These are phyloP conservation scores for Arthrinium puccinioides DNA, from an alignment of 2,329 filamentous ascomycete genomes.

Conservation along the genomic window DNA sequence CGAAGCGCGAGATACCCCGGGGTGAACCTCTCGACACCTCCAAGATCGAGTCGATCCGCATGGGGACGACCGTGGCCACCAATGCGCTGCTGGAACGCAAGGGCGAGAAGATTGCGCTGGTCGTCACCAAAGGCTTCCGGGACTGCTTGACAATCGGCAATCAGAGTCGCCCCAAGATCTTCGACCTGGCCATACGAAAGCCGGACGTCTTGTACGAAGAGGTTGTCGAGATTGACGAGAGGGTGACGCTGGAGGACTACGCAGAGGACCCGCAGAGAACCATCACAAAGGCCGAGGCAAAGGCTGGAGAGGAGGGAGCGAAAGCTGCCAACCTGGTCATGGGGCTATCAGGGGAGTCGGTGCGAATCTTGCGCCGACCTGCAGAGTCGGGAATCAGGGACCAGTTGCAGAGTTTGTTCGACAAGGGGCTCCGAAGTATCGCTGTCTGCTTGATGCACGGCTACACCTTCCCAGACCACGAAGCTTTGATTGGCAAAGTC, in stretches of 20 bases:
- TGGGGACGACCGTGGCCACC: constrained; percentile 93
- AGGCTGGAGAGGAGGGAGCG: constrained; percentile 39
- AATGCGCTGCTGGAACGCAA: constrained; percentile 88
- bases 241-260: constrained; percentile 87
- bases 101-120: constrained; percentile 79
- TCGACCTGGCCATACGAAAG: constrained; percentile 80
- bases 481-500: constrained; percentile 67
- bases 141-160: constrained; percentile 88
- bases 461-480: constrained; percentile 85
- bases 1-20: constrained; percentile 66
- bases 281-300: constrained; percentile 45
- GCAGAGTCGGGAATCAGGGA: constrained; percentile 46
- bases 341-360: constrained; percentile 67
- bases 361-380: constrained; percentile 61
- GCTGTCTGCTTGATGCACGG: constrained; percentile 89
- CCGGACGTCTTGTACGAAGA: constrained; percentile 80
- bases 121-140: constrained; percentile 81
- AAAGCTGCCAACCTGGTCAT: constrained; percentile 52
- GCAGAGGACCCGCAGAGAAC: constrained; percentile 72
- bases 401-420: constrained; percentile 60
- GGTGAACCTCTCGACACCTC: constrained; percentile 75
- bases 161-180: constrained; percentile 82
- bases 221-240: constrained; percentile 85
- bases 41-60: constrained; percentile 82
- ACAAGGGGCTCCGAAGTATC: constrained; percentile 69